Evolutionary conservation across 495 filamentous ascomycete genomes (phyloP), one percentile per base, ranked within the genome.

Genomic region (Penicillium flavigenum): DNA sequence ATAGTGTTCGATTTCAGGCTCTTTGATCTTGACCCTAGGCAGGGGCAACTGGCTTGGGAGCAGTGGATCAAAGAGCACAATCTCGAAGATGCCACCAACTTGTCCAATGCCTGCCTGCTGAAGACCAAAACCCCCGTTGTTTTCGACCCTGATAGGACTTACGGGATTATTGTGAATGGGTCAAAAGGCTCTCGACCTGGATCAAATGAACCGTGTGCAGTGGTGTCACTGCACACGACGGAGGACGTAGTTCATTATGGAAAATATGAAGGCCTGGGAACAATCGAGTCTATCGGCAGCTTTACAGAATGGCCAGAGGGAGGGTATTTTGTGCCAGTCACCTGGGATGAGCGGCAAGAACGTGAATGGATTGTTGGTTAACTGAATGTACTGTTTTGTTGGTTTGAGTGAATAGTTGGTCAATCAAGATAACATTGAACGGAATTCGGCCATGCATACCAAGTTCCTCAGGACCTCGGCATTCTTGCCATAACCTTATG

Each of bases 281-380:
- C 17, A 20, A 14, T 44, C 19, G 3, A 5, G 41, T 24, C 41
- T 44, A 11, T 44, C 4, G 3, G 8, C 9, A 9, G 10, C 41
- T 9, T 14, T 24, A 10, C 2, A 22, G 4, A 24, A 19, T 20
- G 9, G 17, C 41, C 41, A 12, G 10, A 44, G 3, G 19, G 10
- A 22, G 41, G 41, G 8, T 44, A 44, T 22, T 10, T 44, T 10
- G 41, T 44, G 10, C 19, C 41, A 44, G 41, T 44, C 19, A 24
- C 10, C 19, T 44, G 41, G 41, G 41, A 24, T 44, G 41, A 44
- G 19, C 19, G 7, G 10, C 41, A 44, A 22, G 10, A 22, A 44
- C 41, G 19, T 22, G 41, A 44, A 22, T 44, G 41, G 41, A 11
- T 44, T 44, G 41, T 44, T 44, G 41, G 41, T 44, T 44, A 24